Evolutionary conservation across 1,284 basidiomycete species (phyloP).

Genomic region (Xerocomus nothofagi): DNA sequence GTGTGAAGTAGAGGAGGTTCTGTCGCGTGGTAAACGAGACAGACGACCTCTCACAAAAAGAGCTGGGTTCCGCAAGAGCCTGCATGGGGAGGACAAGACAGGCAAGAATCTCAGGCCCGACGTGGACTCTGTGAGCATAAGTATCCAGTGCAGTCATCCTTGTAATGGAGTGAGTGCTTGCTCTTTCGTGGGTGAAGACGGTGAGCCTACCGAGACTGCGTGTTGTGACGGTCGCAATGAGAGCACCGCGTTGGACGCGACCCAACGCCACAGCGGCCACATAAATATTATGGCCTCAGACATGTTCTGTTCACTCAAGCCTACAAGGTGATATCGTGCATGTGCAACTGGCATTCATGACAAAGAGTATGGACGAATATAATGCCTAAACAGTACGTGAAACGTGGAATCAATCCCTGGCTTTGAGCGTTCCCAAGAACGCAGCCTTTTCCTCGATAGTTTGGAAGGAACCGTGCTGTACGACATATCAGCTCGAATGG

Average conservation of each 20-base stretch:
- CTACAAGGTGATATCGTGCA: not conserved
- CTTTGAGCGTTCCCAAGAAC: conserved; percentile 92
- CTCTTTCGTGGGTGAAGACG: not conserved
- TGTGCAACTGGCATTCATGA: conserved; percentile 39
- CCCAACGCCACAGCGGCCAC: conserved; percentile 6
- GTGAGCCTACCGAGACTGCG: conserved; percentile 52
- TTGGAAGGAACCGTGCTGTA: conserved; percentile 92
- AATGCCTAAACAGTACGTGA: conserved; percentile 36
- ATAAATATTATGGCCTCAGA: conserved; percentile 4
- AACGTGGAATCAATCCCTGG: conserved; percentile 53
- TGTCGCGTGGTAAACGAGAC: not conserved
- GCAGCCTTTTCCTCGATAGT: conserved; percentile 93
- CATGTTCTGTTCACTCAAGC: not conserved
- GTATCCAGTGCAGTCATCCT: conserved; percentile 74
- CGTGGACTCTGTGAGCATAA: conserved; percentile 81
- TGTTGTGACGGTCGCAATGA: conserved; percentile 24
- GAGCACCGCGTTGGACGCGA: not conserved
- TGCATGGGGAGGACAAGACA: conserved; percentile 21
- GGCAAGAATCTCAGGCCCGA: conserved; percentile 53
- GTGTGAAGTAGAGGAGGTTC: conserved; percentile 5
- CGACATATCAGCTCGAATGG: conserved; percentile 11
- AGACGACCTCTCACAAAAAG: conserved; percentile 6
- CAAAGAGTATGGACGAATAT: conserved; percentile 38
- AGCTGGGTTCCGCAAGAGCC: conserved; percentile 11
- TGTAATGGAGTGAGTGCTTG: conserved; percentile 10